Evolutionary conservation across 208 protist species (phyloP), one percentile per base, ranked within the genome.

Genomic region (Trypanosoma theileri): DNA sequence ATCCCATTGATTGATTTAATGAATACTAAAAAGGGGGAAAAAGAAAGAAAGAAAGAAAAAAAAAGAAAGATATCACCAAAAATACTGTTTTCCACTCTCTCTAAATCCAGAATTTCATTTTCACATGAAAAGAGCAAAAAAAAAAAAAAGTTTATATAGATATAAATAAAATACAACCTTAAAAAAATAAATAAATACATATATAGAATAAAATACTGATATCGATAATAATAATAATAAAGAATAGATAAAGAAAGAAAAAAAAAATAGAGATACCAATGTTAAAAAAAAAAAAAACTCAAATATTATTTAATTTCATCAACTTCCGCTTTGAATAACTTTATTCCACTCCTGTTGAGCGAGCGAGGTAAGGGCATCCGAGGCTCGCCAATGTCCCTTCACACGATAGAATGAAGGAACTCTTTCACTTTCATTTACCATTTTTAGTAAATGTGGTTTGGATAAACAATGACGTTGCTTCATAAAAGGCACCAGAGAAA

Each of bases 31-130:
- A 58, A 55, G 2, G 16, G 46, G 40, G 3, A 31, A 42, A 17
- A 28, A 56, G 12, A 24, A 66, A 59, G 7, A 66, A 42, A 21
- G 10, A 70, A 66, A 56, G n/a, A 67, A 42, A 66, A 52, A 60
- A 77, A 45, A 62, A 63, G 75, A 69, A 59, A 70, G 42, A 26
- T 67, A 60, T 46, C n/a, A 48, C 64, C 10, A 22, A 16, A 62
- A 19, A n/a, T 11, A 42, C 21, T 22, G 22, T 35, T 6, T 6
- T 35, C 28, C 6, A 8, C 28, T 35, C 6, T 35, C 1, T 8
- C 28, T 35, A 6, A 35, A 35, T 8, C 16, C 16, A 13, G 13
- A 19, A 31, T 11, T 40, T 10, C 48, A 62, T 16, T 9, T 31
- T 12, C 4, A 54, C 24, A 42, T 19, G 0, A 60, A 35, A 35